Conservation (phyloP, 176 grass and related monocot genomes). For the Poa pratensis region DNA sequence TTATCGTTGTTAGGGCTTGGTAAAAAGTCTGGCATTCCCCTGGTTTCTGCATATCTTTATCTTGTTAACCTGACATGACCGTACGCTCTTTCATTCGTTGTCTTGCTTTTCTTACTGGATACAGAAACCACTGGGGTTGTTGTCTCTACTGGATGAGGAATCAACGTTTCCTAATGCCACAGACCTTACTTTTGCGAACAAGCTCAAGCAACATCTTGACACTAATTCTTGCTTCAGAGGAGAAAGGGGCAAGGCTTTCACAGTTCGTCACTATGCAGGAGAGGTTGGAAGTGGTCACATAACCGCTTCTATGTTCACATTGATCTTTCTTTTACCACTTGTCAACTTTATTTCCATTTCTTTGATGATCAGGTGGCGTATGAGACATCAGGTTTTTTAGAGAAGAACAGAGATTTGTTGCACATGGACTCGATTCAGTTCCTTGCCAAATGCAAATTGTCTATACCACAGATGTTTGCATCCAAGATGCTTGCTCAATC, state of each 20-base stretch:
- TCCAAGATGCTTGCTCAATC: slow-evolving; percentile 92
- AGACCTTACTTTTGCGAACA: slow-evolving; percentile 93
- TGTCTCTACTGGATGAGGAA: slow-evolving; percentile 96
- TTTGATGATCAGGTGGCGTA: slow-evolving; percentile 68
- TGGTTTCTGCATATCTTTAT: slow-evolving; percentile 25
- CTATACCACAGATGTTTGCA: slow-evolving; percentile 82
- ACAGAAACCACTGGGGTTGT: slow-evolving; percentile 87
- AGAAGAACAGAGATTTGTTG: slow-evolving; percentile 98
- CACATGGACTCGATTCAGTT: slow-evolving; percentile 93
- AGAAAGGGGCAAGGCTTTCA: slow-evolving; percentile 88
- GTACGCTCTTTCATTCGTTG: slow-evolving; percentile 27
- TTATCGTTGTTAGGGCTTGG: background rate
- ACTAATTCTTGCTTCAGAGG: slow-evolving; percentile 84
- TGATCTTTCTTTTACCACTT: slow-evolving; percentile 31
- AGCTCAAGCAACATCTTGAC: slow-evolving; percentile 88
- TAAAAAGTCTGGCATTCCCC: background rate
- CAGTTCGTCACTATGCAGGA: slow-evolving; percentile 87
- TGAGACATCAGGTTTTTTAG: slow-evolving; percentile 90
- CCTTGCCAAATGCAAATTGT: slow-evolving; percentile 75
- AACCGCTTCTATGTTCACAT: background rate
- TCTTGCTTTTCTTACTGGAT: slow-evolving; percentile 33
- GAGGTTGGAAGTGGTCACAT: slow-evolving; percentile 73
- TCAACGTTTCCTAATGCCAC: slow-evolving; percentile 98
- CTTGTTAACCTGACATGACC: background rate
- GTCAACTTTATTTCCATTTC: slow-evolving; percentile 24